These are phyloP conservation scores for Clarireedia hainanense DNA, from an alignment of 2,329 filamentous ascomycete species.

Conservation along the genomic window DNA sequence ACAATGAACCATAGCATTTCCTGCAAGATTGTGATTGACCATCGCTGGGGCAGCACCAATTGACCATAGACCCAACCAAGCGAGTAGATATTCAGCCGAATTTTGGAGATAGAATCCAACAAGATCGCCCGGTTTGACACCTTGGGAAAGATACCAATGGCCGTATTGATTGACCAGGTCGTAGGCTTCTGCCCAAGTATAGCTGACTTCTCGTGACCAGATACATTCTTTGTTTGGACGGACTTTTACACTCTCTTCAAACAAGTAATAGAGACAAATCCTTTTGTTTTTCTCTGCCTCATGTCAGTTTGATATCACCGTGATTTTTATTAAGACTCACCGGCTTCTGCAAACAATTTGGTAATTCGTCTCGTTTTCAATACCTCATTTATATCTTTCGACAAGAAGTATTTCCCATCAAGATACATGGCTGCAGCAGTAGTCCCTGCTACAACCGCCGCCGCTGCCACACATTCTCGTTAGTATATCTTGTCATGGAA, in stretches of 20 bases:
- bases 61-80: conserved; percentile 56
- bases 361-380: conserved; percentile 34
- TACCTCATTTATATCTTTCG: conserved; percentile 50
- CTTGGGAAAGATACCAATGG: conserved; percentile 51
- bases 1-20: conserved; percentile 58
- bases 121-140: conserved; percentile 50
- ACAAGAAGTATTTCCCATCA: conserved; percentile 61
- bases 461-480: conserved; percentile 13
- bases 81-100: conserved; percentile 57
- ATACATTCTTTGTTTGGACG: conserved; percentile 50
- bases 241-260: conserved; percentile 47
- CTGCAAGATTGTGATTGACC: conserved; percentile 62
- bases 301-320: not conserved
- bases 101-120: conserved; percentile 63
- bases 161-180: conserved; percentile 52
- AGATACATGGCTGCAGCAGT: conserved; percentile 49
- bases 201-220: conserved; percentile 57
- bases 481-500: not conserved
- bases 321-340: conserved; percentile 31
- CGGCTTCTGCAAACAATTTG: conserved; percentile 39
- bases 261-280: conserved; percentile 56
- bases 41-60: conserved; percentile 62
- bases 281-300: conserved; percentile 34
- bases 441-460: conserved; percentile 28
- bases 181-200: conserved; percentile 50